Evolutionary conservation across 345 rosid genomes (phyloP).

Genomic region (Euphorbia peplus): DNA sequence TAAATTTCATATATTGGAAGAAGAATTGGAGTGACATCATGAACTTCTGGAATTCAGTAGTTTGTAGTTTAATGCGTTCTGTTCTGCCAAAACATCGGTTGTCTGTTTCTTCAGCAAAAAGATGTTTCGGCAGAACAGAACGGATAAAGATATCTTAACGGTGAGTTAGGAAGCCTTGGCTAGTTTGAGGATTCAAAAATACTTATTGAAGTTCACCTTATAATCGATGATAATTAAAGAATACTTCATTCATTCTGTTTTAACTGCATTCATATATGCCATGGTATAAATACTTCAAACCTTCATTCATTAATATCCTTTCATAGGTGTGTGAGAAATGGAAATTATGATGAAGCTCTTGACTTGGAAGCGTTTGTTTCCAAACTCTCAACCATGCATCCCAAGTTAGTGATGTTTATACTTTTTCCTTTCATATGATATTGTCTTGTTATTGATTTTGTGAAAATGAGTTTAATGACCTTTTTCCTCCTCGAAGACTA

Average conservation of each 20-base stretch:
- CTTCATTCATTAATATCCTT: constrained; percentile 19
- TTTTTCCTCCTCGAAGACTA: constrained; percentile 41
- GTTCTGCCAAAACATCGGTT: too few species aligned
- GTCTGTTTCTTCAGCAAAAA: too few species aligned
- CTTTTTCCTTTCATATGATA: not conserved
- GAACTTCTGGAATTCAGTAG: too few species aligned
- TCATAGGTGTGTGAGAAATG: constrained; percentile 89
- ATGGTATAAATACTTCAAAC: constrained; percentile 1
- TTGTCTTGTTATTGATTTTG: constrained; percentile 16
- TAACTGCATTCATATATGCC: not conserved
- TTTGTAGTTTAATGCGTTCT: too few species aligned
- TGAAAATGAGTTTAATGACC: constrained; percentile 20
- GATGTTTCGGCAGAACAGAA: too few species aligned
- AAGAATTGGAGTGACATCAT: too few species aligned
- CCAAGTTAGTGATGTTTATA: constrained; percentile 62
- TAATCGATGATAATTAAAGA: not conserved
- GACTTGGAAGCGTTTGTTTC: constrained; percentile 90
- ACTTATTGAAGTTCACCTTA: not conserved
- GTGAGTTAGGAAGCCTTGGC: not conserved
- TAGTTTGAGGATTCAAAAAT: not conserved
- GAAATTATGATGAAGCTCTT: constrained; percentile 96
- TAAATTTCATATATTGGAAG: too few species aligned
- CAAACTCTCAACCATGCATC: constrained; percentile 92
- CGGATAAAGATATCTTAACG: too few species aligned
- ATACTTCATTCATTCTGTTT: not conserved